Percentiles rank a stretch among this genome's conserved stretches.
Conservation (phyloP, 352 stramenopile genomes). For the Hyaloperonospora brassicae region DNA sequence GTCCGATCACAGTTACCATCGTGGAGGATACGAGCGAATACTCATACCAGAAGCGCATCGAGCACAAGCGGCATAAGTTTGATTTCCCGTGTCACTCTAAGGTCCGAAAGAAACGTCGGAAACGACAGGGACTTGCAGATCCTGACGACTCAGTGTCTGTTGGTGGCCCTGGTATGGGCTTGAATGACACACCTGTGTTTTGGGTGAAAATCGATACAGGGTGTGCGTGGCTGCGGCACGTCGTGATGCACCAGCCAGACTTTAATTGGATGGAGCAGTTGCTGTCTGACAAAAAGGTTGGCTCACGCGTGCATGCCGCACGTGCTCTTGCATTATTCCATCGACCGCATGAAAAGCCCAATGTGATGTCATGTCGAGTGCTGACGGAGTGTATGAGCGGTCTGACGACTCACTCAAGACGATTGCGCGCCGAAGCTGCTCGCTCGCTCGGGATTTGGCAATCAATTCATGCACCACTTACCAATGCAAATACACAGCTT, state of each 20-base stretch:
- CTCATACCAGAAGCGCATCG: constrained; percentile 72
- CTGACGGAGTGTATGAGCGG: constrained; percentile 82
- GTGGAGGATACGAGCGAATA: constrained; percentile 83
- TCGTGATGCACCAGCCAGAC: constrained; percentile 82
- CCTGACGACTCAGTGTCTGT: constrained; percentile 74
- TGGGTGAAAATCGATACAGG: constrained; percentile 84
- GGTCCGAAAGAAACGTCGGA: constrained; percentile 81
- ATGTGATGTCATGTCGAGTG: constrained; percentile 81
- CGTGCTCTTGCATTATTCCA: constrained; percentile 71
- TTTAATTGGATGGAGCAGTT: constrained; percentile 88
- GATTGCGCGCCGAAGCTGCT: constrained; percentile 62
- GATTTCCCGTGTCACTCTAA: constrained; percentile 83
- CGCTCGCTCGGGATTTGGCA: constrained; percentile 79
- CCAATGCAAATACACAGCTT: constrained; percentile 70
- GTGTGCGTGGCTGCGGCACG: constrained; percentile 65
- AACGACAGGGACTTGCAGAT: constrained; percentile 69
- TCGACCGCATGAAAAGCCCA: constrained; percentile 73
- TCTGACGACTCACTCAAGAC: constrained; percentile 70
- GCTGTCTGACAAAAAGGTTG: constrained; percentile 76
- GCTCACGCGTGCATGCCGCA: constrained; percentile 69
- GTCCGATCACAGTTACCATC: constrained; percentile 77
- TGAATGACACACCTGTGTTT: constrained; percentile 82
- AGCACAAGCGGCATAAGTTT: constrained; percentile 81
- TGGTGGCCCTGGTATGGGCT: constrained; percentile 65
- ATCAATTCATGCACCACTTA: constrained; percentile 75